These are phyloP conservation scores for Jaltomata sinuosa DNA, from an alignment of 257 asterid species.

Conservation along the genomic window DNA sequence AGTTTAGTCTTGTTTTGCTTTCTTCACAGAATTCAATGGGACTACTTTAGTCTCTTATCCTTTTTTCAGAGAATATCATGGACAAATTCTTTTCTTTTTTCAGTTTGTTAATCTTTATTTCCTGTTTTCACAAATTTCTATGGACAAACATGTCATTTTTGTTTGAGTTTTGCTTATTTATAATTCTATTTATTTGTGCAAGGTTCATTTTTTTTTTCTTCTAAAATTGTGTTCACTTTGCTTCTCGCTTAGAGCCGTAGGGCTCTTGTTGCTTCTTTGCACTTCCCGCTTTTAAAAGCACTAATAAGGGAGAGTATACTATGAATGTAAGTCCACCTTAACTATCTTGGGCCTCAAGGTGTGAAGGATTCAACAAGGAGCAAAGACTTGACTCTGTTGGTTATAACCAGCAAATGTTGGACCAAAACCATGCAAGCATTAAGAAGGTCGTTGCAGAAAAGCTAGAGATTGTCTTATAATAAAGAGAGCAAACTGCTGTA, in stretches of 20 bases:
- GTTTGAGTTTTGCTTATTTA: background rate
- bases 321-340: background rate
- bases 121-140: background rate
- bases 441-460: background rate
- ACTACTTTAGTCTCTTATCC: background rate
- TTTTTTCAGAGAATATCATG: background rate
- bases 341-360: background rate
- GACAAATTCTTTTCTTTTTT: background rate
- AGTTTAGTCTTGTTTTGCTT: background rate
- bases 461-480: background rate
- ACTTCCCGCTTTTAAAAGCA: background rate
- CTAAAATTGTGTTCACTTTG: background rate
- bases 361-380: background rate
- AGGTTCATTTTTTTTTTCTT: background rate
- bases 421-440: background rate
- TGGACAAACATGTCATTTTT: background rate
- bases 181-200: background rate
- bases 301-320: background rate
- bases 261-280: background rate
- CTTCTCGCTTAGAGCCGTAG: background rate
- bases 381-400: background rate
- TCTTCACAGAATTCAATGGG: background rate
- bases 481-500: background rate
- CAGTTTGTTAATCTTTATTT: background rate
- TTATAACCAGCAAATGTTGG: background rate